Percentiles rank a stretch among this genome's conserved stretches.
These are phyloP conservation scores for Leishmania major DNA, from an alignment of 208 protist species.

Conservation along the genomic window DNA sequence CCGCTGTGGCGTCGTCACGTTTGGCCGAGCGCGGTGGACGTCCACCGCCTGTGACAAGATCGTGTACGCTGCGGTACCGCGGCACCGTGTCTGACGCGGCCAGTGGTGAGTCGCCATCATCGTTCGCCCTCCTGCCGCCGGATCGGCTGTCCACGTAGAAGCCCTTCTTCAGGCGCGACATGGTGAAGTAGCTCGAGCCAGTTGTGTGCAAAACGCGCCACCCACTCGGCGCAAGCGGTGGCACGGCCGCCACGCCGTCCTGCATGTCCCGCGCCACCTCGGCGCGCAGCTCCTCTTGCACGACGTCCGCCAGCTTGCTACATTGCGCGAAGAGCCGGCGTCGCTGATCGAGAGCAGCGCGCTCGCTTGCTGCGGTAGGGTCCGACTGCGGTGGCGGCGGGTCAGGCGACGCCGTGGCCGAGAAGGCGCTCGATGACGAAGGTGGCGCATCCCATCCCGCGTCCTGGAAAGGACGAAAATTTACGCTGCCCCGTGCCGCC, in stretches of 20 bases:
- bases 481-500: background rate
- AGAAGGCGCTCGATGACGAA: background rate
- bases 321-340: slow-evolving; percentile 24
- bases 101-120: background rate
- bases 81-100: slow-evolving; percentile 3
- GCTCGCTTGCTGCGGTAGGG: slow-evolving; percentile 2
- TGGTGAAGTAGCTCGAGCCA: slow-evolving; percentile 64
- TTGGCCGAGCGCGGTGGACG: background rate
- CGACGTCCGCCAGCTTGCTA: slow-evolving; percentile 21
- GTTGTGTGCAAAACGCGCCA: slow-evolving; percentile 68
- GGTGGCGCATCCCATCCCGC: background rate
- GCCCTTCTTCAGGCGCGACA: slow-evolving; percentile 30
- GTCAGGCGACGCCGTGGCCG: background rate
- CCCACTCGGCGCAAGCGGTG: slow-evolving; percentile 65
- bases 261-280: slow-evolving; percentile 70
- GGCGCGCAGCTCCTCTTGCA: slow-evolving; percentile 55
- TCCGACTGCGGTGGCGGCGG: slow-evolving; percentile 6
- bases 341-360: slow-evolving; percentile 12
- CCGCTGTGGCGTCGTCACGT: background rate
- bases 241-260: slow-evolving; percentile 71
- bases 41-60: slow-evolving; percentile 21
- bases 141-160: background rate
- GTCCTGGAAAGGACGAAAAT: background rate
- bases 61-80: slow-evolving; percentile 71
- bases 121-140: background rate